phyloP scores from a whole-genome alignment of 1,284 basidiomycete species.

The Cystobasidiaceae sp. region DNA sequence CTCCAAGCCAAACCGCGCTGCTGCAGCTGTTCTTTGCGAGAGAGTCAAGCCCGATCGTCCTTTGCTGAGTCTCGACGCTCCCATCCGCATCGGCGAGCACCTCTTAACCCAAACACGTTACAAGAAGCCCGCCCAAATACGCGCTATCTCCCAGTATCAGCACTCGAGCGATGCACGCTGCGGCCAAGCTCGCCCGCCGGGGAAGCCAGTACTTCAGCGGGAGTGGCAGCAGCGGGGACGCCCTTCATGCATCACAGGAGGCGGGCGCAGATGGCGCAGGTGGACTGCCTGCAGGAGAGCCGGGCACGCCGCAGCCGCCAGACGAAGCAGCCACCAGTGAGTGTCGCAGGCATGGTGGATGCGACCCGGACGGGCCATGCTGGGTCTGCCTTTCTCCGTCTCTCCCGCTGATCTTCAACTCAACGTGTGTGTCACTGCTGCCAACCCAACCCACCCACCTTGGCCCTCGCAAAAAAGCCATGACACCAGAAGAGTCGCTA shows the following conservation, averaged over 20 bases:
- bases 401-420: background rate
- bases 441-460: too few species aligned
- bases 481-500: constrained; percentile 37
- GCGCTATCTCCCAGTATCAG: background rate
- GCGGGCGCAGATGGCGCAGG: background rate
- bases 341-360: background rate
- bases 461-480: too few species aligned
- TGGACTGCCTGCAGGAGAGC: background rate
- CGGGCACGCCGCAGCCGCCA: background rate
- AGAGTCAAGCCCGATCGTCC: too few species aligned
- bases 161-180: constrained; percentile 8
- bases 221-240: background rate
- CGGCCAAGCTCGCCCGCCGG: constrained; percentile 9
- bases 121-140: too few species aligned
- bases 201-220: constrained; percentile 6
- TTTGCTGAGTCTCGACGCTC: too few species aligned
- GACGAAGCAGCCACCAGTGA: background rate
- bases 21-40: too few species aligned
- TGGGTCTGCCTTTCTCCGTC: too few species aligned
- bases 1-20: too few species aligned
- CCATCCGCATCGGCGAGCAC: too few species aligned
- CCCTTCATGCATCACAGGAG: background rate
- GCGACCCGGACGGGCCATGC: background rate
- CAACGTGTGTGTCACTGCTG: too few species aligned
- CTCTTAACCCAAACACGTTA: too few species aligned